phyloP scores from a whole-genome alignment of 495 filamentous ascomycete genomes.

The Alectoria sarmentosa region DNA sequence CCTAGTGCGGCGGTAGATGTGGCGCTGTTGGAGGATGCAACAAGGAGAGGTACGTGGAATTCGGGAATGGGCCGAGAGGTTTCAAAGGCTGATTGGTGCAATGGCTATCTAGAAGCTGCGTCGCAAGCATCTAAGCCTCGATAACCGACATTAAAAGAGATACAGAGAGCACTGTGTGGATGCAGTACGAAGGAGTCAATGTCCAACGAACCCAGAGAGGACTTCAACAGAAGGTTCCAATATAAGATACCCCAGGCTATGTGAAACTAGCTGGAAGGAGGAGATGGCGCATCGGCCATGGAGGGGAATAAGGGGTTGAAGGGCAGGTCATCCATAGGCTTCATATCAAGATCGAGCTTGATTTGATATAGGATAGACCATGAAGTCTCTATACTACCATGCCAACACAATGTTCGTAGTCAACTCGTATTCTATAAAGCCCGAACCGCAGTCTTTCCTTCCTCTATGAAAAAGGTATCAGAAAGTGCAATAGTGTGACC shows the following conservation, averaged over 20 bases:
- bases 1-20: slow-evolving; percentile 84
- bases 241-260: not conserved
- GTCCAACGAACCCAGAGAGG: not conserved
- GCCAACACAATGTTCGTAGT: too few relatives aligned
- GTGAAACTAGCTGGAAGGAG: not conserved
- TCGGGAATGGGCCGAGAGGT: not conserved
- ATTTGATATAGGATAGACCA: too few relatives aligned
- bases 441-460: not conserved
- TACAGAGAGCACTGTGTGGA: not conserved
- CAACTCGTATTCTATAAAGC: not conserved
- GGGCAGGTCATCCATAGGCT: not conserved
- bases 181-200: not conserved
- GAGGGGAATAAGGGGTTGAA: not conserved
- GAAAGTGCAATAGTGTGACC: not conserved
- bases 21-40: slow-evolving; percentile 89
- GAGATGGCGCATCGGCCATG: not conserved
- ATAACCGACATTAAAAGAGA: not conserved
- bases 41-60: slow-evolving; percentile 65
- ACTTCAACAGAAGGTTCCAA: not conserved
- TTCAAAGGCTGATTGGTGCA: not conserved
- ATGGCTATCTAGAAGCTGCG: slow-evolving; percentile 38
- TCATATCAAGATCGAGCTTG: not conserved
- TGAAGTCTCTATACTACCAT: not conserved
- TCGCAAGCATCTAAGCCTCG: slow-evolving; percentile 43
- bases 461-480: not conserved